Evolutionary conservation across 225 moss, liverwort and hornwort genomes (phyloP).

Genomic region (Marchantia polymorpha): DNA sequence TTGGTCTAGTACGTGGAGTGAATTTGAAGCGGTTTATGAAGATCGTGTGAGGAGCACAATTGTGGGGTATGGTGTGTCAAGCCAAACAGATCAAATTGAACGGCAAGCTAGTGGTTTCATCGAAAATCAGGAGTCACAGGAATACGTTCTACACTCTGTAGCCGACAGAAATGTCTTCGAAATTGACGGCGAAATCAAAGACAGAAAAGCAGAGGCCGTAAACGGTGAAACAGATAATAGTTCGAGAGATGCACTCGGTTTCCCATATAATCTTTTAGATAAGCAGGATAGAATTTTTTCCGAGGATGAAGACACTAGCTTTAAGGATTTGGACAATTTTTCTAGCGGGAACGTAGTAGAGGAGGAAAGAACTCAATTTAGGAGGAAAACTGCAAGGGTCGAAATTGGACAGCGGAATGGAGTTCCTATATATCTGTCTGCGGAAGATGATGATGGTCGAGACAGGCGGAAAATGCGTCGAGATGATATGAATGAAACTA

Average conservation of each 20-base stretch:
- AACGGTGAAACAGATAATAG: background rate
- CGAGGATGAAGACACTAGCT: no score
- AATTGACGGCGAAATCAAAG: background rate
- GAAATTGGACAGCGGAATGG: constrained; percentile 63
- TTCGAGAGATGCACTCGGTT: background rate
- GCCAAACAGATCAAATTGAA: background rate
- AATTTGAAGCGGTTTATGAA: constrained; percentile 36
- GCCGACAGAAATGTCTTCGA: background rate
- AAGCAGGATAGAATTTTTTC: background rate
- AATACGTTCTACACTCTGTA: no score
- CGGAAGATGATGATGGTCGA: constrained; percentile 46
- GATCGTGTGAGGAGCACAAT: constrained; percentile 20
- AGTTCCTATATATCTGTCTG: constrained; percentile 47
- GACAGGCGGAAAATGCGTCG: constrained; percentile 38
- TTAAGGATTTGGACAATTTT: no score
- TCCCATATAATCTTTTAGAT: background rate
- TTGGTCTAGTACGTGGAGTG: background rate
- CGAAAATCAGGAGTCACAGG: background rate
- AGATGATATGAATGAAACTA: constrained; percentile 52
- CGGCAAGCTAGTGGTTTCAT: background rate
- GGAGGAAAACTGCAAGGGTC: constrained; percentile 30
- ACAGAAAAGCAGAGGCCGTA: background rate
- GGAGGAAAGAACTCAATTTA: background rate
- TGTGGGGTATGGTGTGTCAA: background rate
- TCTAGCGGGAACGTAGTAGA: background rate